These are phyloP conservation scores for Lophiotrema nucula DNA, from an alignment of 495 filamentous ascomycete genomes.

Conservation along the genomic window DNA sequence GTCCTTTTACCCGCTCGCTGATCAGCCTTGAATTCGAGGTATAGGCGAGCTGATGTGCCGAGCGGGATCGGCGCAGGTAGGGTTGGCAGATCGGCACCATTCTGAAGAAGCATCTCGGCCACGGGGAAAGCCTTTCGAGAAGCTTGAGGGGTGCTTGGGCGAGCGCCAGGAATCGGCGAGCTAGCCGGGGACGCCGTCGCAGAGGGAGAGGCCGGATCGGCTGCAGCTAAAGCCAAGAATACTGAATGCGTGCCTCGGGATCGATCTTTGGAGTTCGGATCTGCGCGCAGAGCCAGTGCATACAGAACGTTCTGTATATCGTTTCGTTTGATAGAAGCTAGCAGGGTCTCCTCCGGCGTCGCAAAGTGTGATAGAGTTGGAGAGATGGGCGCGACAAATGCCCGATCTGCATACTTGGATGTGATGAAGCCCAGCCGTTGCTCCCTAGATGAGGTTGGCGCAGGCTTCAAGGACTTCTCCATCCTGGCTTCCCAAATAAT, in stretches of 20 bases:
- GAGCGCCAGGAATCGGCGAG: conserved; percentile 39
- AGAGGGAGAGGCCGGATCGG: conserved; percentile 77
- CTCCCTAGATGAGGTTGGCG: conserved; percentile 75
- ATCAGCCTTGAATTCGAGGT: conserved; percentile 75
- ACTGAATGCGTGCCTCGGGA: conserved; percentile 83
- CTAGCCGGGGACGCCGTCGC: conserved; percentile 44
- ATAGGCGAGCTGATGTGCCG: conserved; percentile 70
- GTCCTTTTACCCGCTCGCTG: conserved; percentile 35
- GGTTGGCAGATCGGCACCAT: conserved; percentile 83
- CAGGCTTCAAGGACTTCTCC: conserved; percentile 67
- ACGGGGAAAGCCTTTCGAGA: conserved; percentile 69
- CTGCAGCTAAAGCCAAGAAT: conserved; percentile 89
- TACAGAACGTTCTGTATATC: conserved; percentile 90
- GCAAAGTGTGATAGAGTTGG: conserved; percentile 71
- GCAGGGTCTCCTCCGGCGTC: conserved; percentile 81
- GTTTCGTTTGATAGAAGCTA: conserved; percentile 93
- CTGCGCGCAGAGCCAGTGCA: conserved; percentile 81
- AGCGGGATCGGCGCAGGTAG: conserved; percentile 73
- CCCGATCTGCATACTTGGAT: conserved; percentile 84
- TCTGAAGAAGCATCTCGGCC: conserved; percentile 90
- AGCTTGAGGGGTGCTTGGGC: conserved; percentile 36
- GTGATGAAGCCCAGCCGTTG: conserved; percentile 91
- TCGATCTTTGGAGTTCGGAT: conserved; percentile 83
- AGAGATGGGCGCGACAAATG: conserved; percentile 76
- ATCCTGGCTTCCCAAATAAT: conserved; percentile 93